phyloP scores from a whole-genome alignment of 495 filamentous ascomycete species.

The Hyphodiscus hymeniophilus region DNA sequence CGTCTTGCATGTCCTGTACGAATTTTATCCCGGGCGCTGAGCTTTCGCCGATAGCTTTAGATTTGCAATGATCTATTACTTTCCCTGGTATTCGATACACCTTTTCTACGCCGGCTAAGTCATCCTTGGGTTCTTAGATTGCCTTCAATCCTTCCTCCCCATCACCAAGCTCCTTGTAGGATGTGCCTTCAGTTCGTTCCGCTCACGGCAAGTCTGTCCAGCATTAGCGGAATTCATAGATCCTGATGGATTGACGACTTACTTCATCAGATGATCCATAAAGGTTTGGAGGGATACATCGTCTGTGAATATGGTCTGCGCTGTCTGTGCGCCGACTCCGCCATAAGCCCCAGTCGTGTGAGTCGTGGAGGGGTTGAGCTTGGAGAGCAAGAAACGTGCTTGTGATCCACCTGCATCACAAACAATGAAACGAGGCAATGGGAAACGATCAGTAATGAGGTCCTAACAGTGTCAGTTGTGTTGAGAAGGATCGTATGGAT shows the following conservation, averaged over 20 bases:
- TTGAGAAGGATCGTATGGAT: background rate
- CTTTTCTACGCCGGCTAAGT: constrained; percentile 4
- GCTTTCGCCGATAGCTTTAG: too few species aligned
- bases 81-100: background rate
- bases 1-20: too few species aligned
- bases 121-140: background rate
- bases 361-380: constrained; percentile 97
- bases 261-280: constrained; percentile 99
- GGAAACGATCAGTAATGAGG: constrained; percentile 95
- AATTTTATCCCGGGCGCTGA: too few species aligned
- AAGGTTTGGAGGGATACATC: constrained; percentile 98
- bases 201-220: constrained; percentile 42
- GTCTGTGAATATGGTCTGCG: constrained; percentile 98
- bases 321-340: constrained; percentile 73
- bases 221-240: constrained; percentile 4
- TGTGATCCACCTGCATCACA: constrained; percentile 98
- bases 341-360: constrained; percentile 91
- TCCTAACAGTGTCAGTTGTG: constrained; percentile 48
- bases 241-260: constrained; percentile 33
- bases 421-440: constrained; percentile 95
- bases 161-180: background rate
- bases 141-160: background rate
- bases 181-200: constrained; percentile 46
- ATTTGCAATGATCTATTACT: too few species aligned
- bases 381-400: constrained; percentile 93